Evolutionary conservation across 179 eudicot genomes (phyloP).

Genomic region (Gypsophila paniculata): DNA sequence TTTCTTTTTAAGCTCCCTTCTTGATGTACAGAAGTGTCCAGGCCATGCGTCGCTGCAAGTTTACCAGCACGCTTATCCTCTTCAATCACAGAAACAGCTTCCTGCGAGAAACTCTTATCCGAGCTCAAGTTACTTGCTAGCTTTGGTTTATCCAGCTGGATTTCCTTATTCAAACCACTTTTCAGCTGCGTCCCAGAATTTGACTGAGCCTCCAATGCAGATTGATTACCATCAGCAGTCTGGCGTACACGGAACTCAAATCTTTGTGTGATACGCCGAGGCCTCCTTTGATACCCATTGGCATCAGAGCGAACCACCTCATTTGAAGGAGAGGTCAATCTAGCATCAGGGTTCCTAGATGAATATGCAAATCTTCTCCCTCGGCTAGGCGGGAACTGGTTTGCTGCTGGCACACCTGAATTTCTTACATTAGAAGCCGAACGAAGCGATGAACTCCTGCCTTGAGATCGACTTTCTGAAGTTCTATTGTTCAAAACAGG

Average conservation of each 20-base stretch:
- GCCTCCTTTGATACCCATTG: slow-evolving; percentile 65
- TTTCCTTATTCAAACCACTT: slow-evolving; percentile 43
- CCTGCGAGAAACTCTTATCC: slow-evolving; percentile 31
- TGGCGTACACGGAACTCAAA: slow-evolving; percentile 83
- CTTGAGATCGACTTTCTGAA: slow-evolving; percentile 37
- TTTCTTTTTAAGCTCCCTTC: slow-evolving; percentile 66
- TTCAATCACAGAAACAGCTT: slow-evolving; percentile 28
- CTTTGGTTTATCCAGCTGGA: slow-evolving; percentile 34
- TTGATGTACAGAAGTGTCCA: slow-evolving; percentile 30
- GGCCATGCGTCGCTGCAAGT: slow-evolving; percentile 29
- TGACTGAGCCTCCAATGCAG: slow-evolving; percentile 40
- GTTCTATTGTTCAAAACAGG: slow-evolving; percentile 31
- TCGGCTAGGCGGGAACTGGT: slow-evolving; percentile 37
- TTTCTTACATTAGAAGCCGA: slow-evolving; percentile 35
- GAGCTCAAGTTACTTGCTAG: slow-evolving; percentile 31
- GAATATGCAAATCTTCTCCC: slow-evolving; percentile 55
- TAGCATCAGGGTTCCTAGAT: slow-evolving; percentile 45
- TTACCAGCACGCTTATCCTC: slow-evolving; percentile 32
- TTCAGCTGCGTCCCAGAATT: slow-evolving; percentile 31
- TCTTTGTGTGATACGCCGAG: slow-evolving; percentile 56
- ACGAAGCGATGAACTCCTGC: slow-evolving; percentile 33
- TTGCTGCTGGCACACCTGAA: slow-evolving; percentile 35
- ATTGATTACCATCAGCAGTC: slow-evolving; percentile 47
- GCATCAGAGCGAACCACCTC: slow-evolving; percentile 42
- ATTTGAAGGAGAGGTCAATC: slow-evolving; percentile 40